Evolutionary conservation across 169 alveolate species (phyloP), one percentile per base, ranked within the genome.

Genomic region (Plasmodium yoelii): DNA sequence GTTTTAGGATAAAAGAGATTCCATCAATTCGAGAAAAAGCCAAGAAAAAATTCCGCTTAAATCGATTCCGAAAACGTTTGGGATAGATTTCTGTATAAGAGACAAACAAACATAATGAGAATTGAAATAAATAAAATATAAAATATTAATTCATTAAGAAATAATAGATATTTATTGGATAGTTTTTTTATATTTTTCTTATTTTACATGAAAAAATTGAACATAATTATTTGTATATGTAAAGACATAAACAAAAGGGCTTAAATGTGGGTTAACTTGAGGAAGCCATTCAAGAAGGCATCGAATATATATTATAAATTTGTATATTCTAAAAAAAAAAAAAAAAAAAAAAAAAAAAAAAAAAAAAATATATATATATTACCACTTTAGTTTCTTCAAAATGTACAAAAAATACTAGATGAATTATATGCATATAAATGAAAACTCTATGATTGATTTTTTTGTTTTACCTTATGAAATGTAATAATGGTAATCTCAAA

Each of bases 201-300:
- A 22, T 53, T 63, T 61, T 69, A 91, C 94, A 69, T 77, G 87
- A 68, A 94, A 88, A 74, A 91, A 57, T 72, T 92, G 89, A 51
- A 93, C 87, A 87, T 94, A 95, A n/a, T 73, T 63, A 87, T 94
- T 88, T 24, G 97, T 94, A 26, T 92, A 91, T 46, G 92, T 88
- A 68, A 93, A 95, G 15, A 95, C 68, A 91, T 72, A 70, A 47
- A 75, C 77, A 82, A 93, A 95, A 19, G 97, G 97, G 51, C 92
- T 95, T 34, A 95, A 82, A 88, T 94, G 94, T 13, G 97, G 97
- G 64, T 95, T 95, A 42, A 92, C 93, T 72, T 95, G 97, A 13
- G 96, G 95, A 22, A 95, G 88, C 96, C 97, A 94, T 71, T 95
- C 97, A 44, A 95, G 57, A 22, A 95, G 74, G 77, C 89, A 87